These are phyloP conservation scores for Fagopyrum homotropicum DNA, from an alignment of 148 eudicot species.

Conservation along the genomic window DNA sequence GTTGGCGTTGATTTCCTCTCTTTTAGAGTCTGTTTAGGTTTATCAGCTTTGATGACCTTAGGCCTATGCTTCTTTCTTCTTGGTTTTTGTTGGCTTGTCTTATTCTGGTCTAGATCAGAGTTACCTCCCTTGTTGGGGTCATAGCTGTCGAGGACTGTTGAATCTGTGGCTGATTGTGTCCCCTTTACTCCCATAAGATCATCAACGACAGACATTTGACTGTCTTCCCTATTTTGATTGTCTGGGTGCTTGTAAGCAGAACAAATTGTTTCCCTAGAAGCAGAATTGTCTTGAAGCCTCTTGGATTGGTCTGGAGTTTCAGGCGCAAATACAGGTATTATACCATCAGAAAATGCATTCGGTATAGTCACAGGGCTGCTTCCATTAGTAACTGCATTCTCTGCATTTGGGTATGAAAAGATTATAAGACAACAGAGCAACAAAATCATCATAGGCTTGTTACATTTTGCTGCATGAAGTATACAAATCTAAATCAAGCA, in stretches of 20 bases:
- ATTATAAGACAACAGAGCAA: neutral
- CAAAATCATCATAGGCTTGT: neutral
- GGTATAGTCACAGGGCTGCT: neutral
- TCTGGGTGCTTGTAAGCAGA: constrained; percentile 19
- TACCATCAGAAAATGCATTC: neutral
- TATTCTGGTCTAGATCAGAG: constrained; percentile 40
- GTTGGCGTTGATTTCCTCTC: constrained; percentile 36
- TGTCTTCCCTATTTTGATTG: constrained; percentile 23
- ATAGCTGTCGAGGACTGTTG: neutral
- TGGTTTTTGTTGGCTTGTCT: constrained; percentile 54
- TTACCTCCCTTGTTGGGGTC: constrained; percentile 32
- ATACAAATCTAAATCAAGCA: too few species aligned
- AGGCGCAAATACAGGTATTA: constrained; percentile 34
- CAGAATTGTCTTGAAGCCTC: constrained; percentile 23
- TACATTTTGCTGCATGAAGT: neutral
- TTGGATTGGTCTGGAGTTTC: constrained; percentile 46
- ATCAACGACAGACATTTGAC: constrained; percentile 19
- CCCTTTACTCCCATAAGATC: neutral
- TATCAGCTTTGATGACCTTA: constrained; percentile 64
- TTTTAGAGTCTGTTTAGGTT: constrained; percentile 46
- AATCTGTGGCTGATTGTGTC: constrained; percentile 23
- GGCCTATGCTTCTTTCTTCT: constrained; percentile 80
- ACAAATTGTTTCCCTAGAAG: constrained; percentile 13
- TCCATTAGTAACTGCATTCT: constrained; percentile 19
- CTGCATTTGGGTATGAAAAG: neutral